Base-by-base conservation (phyloP, 257 asterid species). In the Paraleonurus japonicus region DNA sequence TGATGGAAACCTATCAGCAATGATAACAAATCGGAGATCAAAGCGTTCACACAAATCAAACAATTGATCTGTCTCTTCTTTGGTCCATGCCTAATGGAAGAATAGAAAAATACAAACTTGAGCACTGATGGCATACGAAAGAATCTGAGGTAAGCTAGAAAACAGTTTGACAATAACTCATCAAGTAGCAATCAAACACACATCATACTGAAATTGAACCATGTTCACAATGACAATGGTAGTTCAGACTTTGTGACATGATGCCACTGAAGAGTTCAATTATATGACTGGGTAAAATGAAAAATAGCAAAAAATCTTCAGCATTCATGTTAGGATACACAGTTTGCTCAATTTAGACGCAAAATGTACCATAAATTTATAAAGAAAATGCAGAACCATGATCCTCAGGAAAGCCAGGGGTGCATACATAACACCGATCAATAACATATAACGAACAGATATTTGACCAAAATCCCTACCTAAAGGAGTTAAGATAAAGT, bases 1-100 rank as follows among this genome's bases (percentile, higher is more conserved):
- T 37, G 96, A 83, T 45, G 95, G 87, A 78, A 91, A 95, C 71
- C 96, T 87, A 79, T 95, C 99, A 55, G 97, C 99, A 69, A 95
- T 73, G 72, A 92, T 83, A 35, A 89, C 39, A 65, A 95, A 95
- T 37, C 99, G 97, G 59, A 95, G 98, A 84, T 95, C 98, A 83
- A 86, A 92, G 69, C 81, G 92, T 80, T 88, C 92, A 68, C 99
- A 95, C 81, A 92, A 69, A 54, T 87, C 97, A 82, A 95, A 95
- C 80, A 95, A 78, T 72, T 83, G 79, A 82, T 89, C 96, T 1
- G 99, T 95, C 84, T 92, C 99, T 79, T 88, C 97, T 89, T 89
- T 95, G 62, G 99, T 92, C 99, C 99, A 95, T 61, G 61, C 79
- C 99, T 95, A 78, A 67, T 22, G 58, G 58, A 37, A 80, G 54